Evolutionary conservation across 345 rosid genomes (phyloP), one percentile per base, ranked within the genome.

Genomic region (Trapa bicornis): DNA sequence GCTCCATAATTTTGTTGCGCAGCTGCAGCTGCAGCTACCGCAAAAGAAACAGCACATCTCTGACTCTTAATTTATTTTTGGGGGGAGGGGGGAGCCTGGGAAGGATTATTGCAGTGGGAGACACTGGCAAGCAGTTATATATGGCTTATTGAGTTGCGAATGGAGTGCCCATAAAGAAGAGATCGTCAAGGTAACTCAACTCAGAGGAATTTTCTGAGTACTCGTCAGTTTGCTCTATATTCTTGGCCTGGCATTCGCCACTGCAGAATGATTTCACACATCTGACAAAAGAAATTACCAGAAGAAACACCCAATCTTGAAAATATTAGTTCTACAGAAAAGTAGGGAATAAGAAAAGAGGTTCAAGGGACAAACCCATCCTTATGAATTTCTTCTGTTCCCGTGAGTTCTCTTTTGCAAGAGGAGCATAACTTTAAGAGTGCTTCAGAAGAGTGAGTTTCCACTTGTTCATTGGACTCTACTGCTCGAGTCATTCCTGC

Each of bases 181-280:
- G 47, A 64, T 81, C 79, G 67, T 73, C 84, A 67, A 75, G 67
- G 77, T 74, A 74, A 73, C 81, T 79, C 57, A 82, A 75, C 71
- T 68, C 77, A 4, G 29, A 22, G 29, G 75, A 77, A 69, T 69
- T 66, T 52, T 78, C 62, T 47, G 76, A 47, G 69, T 74, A 68
- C 50, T 72, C 57, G 32, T 12, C 61, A 70, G 38, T 67, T 29
- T 77, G 61, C 61, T 66, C 83, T 47, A 50, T 67, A 58, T 66
- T 70, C 65, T 75, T 81, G 32, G 74, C 53, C 17, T 37, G 72
- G 75, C 83, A 79, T 37, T 72, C 70, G 47, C 53, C 52, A 61
- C 82, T 70, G 74, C 82, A 76, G 73, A 79, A 73, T 54, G 77
- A 78, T 72, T 71, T 76, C 70, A 79, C 79, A 42, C 73, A 73